Base-by-base conservation (phyloP, 768 basidiomycete species). In the Psilocybe azurescens region DNA sequence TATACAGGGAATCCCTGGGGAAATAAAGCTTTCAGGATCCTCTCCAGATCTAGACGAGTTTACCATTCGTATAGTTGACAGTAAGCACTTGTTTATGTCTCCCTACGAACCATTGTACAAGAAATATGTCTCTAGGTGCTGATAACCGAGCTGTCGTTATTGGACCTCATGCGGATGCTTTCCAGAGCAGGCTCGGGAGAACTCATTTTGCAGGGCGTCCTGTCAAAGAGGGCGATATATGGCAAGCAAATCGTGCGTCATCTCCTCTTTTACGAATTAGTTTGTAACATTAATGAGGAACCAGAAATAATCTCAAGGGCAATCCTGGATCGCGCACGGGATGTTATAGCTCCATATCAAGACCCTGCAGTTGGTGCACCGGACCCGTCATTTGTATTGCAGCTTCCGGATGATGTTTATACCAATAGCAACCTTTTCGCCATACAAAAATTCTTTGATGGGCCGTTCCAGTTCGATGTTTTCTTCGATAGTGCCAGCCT, bases 401-500 rank as follows among this genome's bases (percentile, higher is more conserved):
- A 88, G 44, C 77, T 97, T 2, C 83, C 92, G 2, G 89, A 97
- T 67, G 89, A 93, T 52, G 78, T 86, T 7, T 82, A 87, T 58
- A 81, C 83, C 11, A 84, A 82, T 46, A 90, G 90, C 73, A 97
- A 95, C 70, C 80, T 97, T 29, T 95, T 83, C 70, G 95, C 91
- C 10, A 83, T 96, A 51, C 96, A 99, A 74, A 96, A 95, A 72
- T 80, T 80, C 4, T 94, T 91, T 63, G 89, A 93, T 10, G 94
- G 93, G 1, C 79, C 84, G 30, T 98, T 97, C 77, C 86, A 91
- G 60, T 95, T 96, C 70, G 97, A 99, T 68, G 83, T 98, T 14
- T 88, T 89, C 73, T 97, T 89, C 70, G 94, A 97, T 67, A 90
- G 90, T 59, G 86, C 75, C 30, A 93, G 89, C 67, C 79, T 83